Evolutionary conservation across 345 rosid genomes (phyloP).

Genomic region (Angophora floribunda): DNA sequence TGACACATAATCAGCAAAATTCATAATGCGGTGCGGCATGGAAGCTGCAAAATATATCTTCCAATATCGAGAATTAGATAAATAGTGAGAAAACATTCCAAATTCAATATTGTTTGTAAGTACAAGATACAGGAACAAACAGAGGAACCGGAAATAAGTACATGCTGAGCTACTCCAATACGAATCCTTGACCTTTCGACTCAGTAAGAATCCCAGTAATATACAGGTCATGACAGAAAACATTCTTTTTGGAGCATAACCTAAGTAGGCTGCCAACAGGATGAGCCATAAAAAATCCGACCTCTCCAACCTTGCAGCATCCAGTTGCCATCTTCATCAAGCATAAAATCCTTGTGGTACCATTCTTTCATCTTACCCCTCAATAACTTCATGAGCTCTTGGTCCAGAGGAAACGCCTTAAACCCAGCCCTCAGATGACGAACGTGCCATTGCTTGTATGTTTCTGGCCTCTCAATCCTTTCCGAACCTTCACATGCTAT

Average conservation of each 20-base stretch:
- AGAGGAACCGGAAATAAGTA: neutral
- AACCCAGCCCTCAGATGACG: conserved; percentile 61
- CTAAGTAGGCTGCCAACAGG: conserved; percentile 64
- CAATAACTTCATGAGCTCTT: conserved; percentile 21
- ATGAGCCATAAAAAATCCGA: conserved; percentile 42
- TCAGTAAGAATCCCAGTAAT: neutral
- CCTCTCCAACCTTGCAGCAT: conserved; percentile 96
- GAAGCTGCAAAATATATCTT: too few relatives aligned
- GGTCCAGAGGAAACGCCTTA: conserved; percentile 37
- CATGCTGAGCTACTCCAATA: neutral
- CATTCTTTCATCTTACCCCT: conserved; percentile 20
- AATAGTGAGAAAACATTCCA: too few relatives aligned
- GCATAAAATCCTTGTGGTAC: conserved; percentile 69
- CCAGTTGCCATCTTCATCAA: conserved; percentile 66
- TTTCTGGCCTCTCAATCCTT: conserved; percentile 79
- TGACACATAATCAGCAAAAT: conserved; percentile 1
- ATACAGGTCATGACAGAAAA: neutral
- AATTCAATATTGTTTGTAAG: too few relatives aligned
- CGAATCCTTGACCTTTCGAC: neutral
- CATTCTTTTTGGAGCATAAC: neutral
- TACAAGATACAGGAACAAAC: neutral
- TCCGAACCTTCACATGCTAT: conserved; percentile 76
- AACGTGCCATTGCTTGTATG: conserved; percentile 77
- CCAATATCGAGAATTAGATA: too few relatives aligned
- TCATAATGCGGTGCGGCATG: too few relatives aligned